Conservation (phyloP, 345 rosid genomes). For the Brassica juncea region DNA sequence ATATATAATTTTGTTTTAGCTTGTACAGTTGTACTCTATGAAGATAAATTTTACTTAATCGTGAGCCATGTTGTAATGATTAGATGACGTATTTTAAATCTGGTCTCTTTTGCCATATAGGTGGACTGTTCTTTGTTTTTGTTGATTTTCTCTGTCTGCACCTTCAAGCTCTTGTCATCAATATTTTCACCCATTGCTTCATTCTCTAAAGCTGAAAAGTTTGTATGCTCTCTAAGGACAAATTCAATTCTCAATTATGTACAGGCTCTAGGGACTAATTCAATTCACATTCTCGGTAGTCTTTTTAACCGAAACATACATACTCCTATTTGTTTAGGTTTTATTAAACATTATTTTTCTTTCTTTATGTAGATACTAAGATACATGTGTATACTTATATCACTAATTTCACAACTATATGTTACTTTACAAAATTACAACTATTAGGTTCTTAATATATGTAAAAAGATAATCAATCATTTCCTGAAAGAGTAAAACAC, state of each 20-base stretch:
- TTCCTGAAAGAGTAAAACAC: conserved; percentile 42
- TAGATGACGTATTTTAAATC: background rate
- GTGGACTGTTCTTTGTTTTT: background rate
- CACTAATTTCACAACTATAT: background rate
- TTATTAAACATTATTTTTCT: background rate
- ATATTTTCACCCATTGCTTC: too few relatives aligned
- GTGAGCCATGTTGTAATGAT: background rate
- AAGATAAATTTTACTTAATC: background rate
- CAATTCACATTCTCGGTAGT: too few relatives aligned
- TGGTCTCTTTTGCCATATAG: background rate
- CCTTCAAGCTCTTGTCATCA: too few relatives aligned
- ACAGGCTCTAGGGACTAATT: background rate
- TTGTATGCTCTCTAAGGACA: too few relatives aligned
- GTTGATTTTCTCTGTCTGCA: too few relatives aligned
- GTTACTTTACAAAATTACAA: background rate
- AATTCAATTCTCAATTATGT: too few relatives aligned
- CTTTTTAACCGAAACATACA: background rate
- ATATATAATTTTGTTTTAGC: background rate
- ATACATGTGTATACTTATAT: background rate
- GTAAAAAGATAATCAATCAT: conserved; percentile 9
- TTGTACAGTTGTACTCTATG: background rate
- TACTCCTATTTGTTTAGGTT: background rate
- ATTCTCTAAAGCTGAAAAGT: too few relatives aligned
- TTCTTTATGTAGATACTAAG: background rate
- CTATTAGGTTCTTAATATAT: background rate